Percentiles rank a stretch among this genome's conserved stretches.
Evolutionary conservation across 495 filamentous ascomycete genomes (phyloP).

Genomic region (Podospora australis): DNA sequence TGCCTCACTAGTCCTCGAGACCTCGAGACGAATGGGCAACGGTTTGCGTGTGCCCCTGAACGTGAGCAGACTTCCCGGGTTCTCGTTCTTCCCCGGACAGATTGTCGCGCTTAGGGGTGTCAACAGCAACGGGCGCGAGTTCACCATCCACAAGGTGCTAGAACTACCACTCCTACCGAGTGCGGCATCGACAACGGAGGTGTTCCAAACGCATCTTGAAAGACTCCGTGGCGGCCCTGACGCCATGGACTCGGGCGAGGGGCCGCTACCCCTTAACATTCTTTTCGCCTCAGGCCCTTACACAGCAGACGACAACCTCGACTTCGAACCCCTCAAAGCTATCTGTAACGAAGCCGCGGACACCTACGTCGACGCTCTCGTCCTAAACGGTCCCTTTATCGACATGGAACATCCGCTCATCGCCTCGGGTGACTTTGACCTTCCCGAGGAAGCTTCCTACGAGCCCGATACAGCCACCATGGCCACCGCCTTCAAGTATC

Average conservation of each 20-base stretch:
- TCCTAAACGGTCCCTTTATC: constrained; percentile 82
- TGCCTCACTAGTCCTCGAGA: constrained; percentile 80
- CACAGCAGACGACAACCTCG: constrained; percentile 82
- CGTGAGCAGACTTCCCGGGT: constrained; percentile 57
- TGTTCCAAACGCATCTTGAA: constrained; percentile 57
- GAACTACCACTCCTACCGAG: constrained; percentile 62
- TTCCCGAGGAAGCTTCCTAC: constrained; percentile 61
- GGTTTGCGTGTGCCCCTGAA: constrained; percentile 76
- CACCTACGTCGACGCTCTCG: constrained; percentile 67
- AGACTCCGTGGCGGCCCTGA: constrained; percentile 55
- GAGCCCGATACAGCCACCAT: constrained; percentile 75
- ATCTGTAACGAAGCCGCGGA: constrained; percentile 72
- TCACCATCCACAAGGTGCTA: constrained; percentile 72
- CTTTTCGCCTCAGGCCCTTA: constrained; percentile 82
- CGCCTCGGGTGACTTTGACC: constrained; percentile 80
- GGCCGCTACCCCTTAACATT: constrained; percentile 61
- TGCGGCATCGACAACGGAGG: constrained; percentile 55
- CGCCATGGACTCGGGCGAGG: constrained; percentile 48
- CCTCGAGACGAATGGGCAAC: constrained; percentile 74
- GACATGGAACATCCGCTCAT: constrained; percentile 89
- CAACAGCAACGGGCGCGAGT: constrained; percentile 80
- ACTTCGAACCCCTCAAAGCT: constrained; percentile 77
- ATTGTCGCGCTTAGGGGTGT: constrained; percentile 82
- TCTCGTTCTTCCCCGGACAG: constrained; percentile 91
- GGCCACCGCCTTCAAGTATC: constrained; percentile 72